These are phyloP conservation scores for Penicillium ochrochloron DNA, from an alignment of 495 filamentous ascomycete species.

Conservation along the genomic window DNA sequence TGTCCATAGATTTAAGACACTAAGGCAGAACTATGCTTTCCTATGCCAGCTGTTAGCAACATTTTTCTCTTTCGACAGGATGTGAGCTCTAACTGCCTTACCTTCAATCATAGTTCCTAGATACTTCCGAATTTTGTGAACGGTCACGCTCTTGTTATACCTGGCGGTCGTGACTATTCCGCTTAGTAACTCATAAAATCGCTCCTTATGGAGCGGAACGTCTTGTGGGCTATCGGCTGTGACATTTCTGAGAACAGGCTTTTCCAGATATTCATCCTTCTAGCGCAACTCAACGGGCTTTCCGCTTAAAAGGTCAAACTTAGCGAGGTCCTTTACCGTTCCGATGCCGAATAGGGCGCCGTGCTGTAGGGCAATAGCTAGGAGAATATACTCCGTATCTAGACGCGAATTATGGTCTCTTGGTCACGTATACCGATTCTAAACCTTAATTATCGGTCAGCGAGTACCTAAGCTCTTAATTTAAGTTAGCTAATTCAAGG, in stretches of 20 bases:
- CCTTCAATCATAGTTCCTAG: conserved; percentile 25
- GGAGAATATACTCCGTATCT: conserved; percentile 24
- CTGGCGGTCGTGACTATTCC: conserved; percentile 19
- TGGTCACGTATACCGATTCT: conserved; percentile 28
- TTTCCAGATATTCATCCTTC: conserved; percentile 27
- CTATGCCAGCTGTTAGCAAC: conserved; percentile 11
- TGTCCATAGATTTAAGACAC: conserved; percentile 32
- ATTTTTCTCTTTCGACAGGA: too few relatives aligned
- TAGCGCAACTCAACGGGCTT: conserved; percentile 12
- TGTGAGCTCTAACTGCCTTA: too few relatives aligned
- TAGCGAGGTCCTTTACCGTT: conserved; percentile 21
- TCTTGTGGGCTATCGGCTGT: conserved; percentile 28
- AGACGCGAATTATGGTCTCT: conserved; percentile 25
- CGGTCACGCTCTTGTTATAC: conserved; percentile 16
- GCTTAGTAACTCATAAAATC: conserved; percentile 22
- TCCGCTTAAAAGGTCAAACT: background rate
- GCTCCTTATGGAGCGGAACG: conserved; percentile 18
- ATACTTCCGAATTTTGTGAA: conserved; percentile 23
- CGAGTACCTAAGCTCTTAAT: too few relatives aligned
- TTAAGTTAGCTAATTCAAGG: too few relatives aligned
- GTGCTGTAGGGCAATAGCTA: conserved; percentile 22
- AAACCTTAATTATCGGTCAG: too few relatives aligned
- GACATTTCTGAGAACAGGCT: conserved; percentile 29
- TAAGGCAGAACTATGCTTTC: conserved; percentile 27
- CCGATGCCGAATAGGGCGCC: conserved; percentile 27